Base-by-base conservation (phyloP, 1,284 basidiomycete genomes). In the Naganishia cerealis region DNA sequence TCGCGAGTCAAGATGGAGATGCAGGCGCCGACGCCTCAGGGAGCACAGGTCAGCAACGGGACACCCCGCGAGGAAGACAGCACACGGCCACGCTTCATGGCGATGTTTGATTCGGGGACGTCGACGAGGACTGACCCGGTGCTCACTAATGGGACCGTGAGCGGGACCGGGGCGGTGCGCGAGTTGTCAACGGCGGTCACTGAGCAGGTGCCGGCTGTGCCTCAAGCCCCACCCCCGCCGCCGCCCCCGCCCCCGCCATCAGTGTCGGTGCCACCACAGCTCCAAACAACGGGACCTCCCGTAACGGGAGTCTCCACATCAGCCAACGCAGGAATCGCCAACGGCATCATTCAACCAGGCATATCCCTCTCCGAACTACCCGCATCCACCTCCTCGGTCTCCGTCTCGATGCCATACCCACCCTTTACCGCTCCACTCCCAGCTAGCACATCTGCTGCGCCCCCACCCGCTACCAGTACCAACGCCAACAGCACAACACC, bases 41-140 rank as follows among this genome's bases (percentile, higher is more conserved):
- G n/a, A 29, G 26, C 56, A 40, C 5, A 12, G 21, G 1, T 21
- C 18, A 8, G 1, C 56, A 24, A n/a, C 55, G 29, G 36, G 26
- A 38, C 55, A 13, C 26, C 38, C 18, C 18, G 10, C n/a, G 56
- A 42, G 21, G 56, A 42, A 18, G 38, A 57, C n/a, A 57, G n/a
- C 18, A n/a, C 36, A 38, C 43, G 38, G 40, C 59, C 59, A 24
- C 10, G 33, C 7, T 62, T 62, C 24, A 53, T 36, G 59, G 46
- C 59, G 12, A 36, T 62, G 36, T 62, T 62, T 24, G 59, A 62
- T 40, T 62, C 59, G 18, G 48, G 9, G n/a, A 24, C 10, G n/a
- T 15, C 43, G 9, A 42, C 18, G 40, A 42, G 12, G 40, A 2
- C 18, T 18, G 40, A 42, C 40, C 3, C 29, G 29, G 29, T 33